A percentile compares a stretch with the other conserved stretches of the same genome.
These are phyloP conservation scores for Dictyostelium discoideum DNA, from an alignment of 78 protist genomes.

Conservation along the genomic window DNA sequence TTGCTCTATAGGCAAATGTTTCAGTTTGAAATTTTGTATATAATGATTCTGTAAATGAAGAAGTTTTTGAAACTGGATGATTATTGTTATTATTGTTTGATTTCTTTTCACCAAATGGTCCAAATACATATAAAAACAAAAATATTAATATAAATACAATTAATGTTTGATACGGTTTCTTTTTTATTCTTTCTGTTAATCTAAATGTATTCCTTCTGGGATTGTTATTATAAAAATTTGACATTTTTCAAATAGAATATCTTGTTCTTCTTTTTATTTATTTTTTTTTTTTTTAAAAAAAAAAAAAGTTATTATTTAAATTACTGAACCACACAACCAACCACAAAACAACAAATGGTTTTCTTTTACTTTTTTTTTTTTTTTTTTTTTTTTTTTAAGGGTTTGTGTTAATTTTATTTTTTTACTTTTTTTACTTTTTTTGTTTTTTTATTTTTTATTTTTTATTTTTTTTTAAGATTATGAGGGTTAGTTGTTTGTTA, in stretches of 20 bases:
- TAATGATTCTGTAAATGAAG: background rate
- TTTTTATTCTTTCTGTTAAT: slow-evolving; percentile 1
- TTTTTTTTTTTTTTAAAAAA: no score
- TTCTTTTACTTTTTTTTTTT: background rate
- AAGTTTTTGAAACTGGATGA: background rate
- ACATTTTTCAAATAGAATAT: background rate
- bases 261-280: no score
- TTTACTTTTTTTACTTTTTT: no score
- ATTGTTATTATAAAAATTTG: background rate
- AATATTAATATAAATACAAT: background rate
- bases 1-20: background rate
- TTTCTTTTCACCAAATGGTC: background rate
- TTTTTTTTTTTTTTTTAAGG: background rate
- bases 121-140: background rate
- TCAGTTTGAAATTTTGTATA: slow-evolving; percentile 21
- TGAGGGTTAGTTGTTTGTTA: no score
- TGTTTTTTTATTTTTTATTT: no score
- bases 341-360: no score
- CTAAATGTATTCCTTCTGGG: background rate
- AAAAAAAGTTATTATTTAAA: no score
- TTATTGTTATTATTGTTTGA: no score
- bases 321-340: no score
- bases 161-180: background rate
- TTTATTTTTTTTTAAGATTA: no score
- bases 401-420: background rate